A percentile compares a stretch with the other conserved stretches of the same genome.
phyloP scores from a whole-genome alignment of 139 green algal species.

The Nannochloris sp. region DNA sequence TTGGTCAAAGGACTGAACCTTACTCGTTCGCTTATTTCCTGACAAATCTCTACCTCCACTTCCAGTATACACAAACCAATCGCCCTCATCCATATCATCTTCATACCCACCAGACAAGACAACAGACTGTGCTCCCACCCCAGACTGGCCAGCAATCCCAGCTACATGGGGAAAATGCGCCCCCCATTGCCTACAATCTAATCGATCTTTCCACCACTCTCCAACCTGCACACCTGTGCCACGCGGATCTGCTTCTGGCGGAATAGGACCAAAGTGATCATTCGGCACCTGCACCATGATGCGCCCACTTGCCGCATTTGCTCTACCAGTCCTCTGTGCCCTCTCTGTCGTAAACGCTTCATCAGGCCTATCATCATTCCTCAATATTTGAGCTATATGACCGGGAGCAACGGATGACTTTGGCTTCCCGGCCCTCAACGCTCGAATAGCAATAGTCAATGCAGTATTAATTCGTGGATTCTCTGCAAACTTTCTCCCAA shows the following conservation, averaged over 20 bases:
- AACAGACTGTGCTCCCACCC: conserved; percentile 66
- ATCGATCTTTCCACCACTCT: conserved; percentile 78
- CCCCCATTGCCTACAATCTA: conserved; percentile 92
- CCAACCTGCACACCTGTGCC: conserved; percentile 75
- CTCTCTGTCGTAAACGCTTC: conserved; percentile 83
- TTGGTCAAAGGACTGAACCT: conserved; percentile 78
- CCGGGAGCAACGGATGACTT: not conserved
- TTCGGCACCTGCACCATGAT: conserved; percentile 83
- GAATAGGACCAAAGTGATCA: conserved; percentile 94
- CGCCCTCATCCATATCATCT: conserved; percentile 86
- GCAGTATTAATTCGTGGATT: conserved; percentile 86
- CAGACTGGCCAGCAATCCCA: conserved; percentile 85
- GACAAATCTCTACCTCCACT: conserved; percentile 80
- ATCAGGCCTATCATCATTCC: conserved; percentile 63
- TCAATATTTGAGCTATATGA: conserved; percentile 26
- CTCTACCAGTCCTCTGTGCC: conserved; percentile 58
- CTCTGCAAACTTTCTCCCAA: conserved; percentile 54
- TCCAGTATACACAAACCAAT: conserved; percentile 95
- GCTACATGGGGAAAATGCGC: conserved; percentile 93
- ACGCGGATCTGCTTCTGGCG: conserved; percentile 71
- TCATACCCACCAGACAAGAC: conserved; percentile 75
- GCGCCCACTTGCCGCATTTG: conserved; percentile 74
- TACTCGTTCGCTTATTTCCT: conserved; percentile 95
- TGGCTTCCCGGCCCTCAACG: conserved; percentile 40
- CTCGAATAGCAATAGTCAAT: conserved; percentile 61